Evolutionary conservation across 2,329 filamentous ascomycete genomes (phyloP).

Genomic region (Colletotrichum sp.): DNA sequence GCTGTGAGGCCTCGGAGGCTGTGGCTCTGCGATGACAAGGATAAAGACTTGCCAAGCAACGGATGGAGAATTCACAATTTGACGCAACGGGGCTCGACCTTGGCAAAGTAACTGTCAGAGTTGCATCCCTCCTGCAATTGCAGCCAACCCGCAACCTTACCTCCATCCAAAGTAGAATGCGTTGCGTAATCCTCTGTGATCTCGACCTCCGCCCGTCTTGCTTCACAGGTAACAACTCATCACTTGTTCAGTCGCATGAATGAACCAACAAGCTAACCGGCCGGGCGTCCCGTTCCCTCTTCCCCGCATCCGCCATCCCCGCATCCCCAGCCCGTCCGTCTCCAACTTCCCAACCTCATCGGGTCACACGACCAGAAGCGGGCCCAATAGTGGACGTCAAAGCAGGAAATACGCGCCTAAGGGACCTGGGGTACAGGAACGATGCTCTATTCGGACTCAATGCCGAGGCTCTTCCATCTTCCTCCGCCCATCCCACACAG

Average conservation of each 20-base stretch:
- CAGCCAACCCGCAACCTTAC: neutral
- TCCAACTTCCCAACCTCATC: neutral
- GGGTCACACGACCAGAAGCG: neutral
- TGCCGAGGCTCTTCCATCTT: neutral
- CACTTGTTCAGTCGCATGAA: neutral
- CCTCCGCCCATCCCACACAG: neutral
- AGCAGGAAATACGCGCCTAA: neutral
- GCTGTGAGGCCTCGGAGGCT: neutral
- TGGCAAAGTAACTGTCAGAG: neutral
- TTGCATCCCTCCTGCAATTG: neutral
- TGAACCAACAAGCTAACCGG: neutral
- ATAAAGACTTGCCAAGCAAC: neutral
- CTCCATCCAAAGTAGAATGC: neutral
- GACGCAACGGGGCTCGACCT: neutral
- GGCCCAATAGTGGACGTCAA: neutral
- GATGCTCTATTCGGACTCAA: conserved; percentile 6
- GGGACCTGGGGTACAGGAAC: neutral
- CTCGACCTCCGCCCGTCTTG: neutral
- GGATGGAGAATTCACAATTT: neutral
- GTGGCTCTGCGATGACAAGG: neutral
- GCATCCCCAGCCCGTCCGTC: neutral
- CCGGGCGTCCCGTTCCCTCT: neutral
- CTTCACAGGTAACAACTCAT: neutral
- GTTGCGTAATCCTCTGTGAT: neutral
- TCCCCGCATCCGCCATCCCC: neutral